Base-by-base conservation (phyloP, 1,284 basidiomycete species). In the Cronartium quercuum region DNA sequence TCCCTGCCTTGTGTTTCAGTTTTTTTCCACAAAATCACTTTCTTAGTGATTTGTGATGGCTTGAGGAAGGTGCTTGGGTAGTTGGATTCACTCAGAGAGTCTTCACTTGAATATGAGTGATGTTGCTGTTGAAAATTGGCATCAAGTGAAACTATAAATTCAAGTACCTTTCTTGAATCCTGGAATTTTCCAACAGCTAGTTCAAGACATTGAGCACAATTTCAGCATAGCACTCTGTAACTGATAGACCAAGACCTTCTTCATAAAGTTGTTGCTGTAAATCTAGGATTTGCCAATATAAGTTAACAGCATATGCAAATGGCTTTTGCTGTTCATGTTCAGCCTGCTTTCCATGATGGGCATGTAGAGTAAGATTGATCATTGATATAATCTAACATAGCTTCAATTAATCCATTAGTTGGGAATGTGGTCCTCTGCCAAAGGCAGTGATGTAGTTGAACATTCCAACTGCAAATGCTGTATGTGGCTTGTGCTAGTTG, bases 81-180 rank as follows among this genome's bases (percentile, higher is more conserved):
- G n/a, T 68, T 13, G 2, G 35, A 29, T 12, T 60, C 34, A n/a
- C 40, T 61, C n/a, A 57, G 67, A 57, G 21, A 12, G 42, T 61
- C 57, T 13, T 55, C 41, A 12, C 55, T 68, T 37, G 66, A 47
- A 47, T 57, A 60, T 12, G 38, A 24, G 35, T 68, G 42, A 40
- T 68, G 66, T 38, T 18, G 67, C 13, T 68, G 67, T 60, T 68
- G 67, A n/a, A 68, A 68, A 40, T 68, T 68, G 13, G 55, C 38
- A 42, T 68, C 67, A 51, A 68, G 40, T 10, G 47, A 55, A 3
- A 68, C 60, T 4, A 58, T 61, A 7, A 40, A 24, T 41, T 68
- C 51, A 13, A 40, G 5, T 13, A 13, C 51, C 10, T 7, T 21
- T 21, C n/a, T 24, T 6, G 65, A 24, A 13, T 24, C 13, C 40